Percentiles rank a stretch among this genome's conserved stretches.
Conservation (phyloP, 371 early-diverging fungal genomes). For the Phascolomyces articulosus region DNA sequence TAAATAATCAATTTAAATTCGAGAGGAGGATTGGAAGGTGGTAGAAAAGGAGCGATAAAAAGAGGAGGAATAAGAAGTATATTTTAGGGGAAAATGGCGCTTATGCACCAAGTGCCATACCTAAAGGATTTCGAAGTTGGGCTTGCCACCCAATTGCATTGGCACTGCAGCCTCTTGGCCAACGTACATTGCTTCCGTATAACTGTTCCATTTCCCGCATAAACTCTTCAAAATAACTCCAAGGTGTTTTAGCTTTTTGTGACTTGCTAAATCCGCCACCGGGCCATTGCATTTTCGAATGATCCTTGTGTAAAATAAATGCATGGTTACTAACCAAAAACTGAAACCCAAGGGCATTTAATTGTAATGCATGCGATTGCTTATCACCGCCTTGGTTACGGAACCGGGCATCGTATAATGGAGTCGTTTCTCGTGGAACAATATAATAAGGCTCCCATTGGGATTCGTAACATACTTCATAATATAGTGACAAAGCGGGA, state of each 20-base stretch:
- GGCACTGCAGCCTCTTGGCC: constrained; percentile 64
- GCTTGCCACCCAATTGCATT: constrained; percentile 49
- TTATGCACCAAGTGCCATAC: constrained; percentile 36
- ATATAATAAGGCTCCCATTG: constrained; percentile 77
- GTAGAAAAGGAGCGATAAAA: background rate
- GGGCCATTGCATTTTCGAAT: constrained; percentile 58
- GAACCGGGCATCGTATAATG: constrained; percentile 65
- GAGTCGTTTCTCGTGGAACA: constrained; percentile 43
- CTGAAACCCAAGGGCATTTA: constrained; percentile 61
- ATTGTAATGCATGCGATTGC: constrained; percentile 62
- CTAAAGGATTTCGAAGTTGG: constrained; percentile 38
- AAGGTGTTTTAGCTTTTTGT: constrained; percentile 41
- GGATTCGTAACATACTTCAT: constrained; percentile 70
- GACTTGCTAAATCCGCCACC: constrained; percentile 56
- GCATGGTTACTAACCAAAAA: constrained; percentile 55
- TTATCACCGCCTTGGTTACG: constrained; percentile 72
- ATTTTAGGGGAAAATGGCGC: background rate
- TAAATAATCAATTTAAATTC: too few species aligned
- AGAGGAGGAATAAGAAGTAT: background rate
- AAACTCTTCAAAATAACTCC: constrained; percentile 60
- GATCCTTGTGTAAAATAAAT: constrained; percentile 67
- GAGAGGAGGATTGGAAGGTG: background rate
- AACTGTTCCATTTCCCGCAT: constrained; percentile 50
- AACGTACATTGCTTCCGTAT: constrained; percentile 55
- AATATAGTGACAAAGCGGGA: constrained; percentile 26